Conservation (phyloP, 2,329 filamentous ascomycete genomes). For the Colletotrichum echinochloae region DNA sequence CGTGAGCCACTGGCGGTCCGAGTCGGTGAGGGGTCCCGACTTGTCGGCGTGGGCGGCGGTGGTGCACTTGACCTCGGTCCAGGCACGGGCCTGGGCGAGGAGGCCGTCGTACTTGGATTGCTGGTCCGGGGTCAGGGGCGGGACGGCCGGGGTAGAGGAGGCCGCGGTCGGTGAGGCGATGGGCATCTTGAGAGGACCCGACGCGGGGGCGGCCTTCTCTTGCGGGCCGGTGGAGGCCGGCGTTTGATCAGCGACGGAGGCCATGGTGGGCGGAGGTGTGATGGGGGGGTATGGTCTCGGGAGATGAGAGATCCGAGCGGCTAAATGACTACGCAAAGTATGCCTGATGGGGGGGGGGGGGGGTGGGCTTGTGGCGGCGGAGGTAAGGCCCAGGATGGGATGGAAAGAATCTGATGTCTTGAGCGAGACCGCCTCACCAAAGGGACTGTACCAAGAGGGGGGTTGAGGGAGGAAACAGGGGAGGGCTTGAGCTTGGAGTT, state of each 20-base stretch:
- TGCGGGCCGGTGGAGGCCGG: constrained; percentile 17
- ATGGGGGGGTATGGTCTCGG: constrained; percentile 9
- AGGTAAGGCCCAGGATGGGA: constrained; percentile 3
- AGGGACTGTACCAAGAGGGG: background rate
- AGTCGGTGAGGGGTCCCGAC: constrained; percentile 76
- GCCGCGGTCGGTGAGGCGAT: constrained; percentile 68
- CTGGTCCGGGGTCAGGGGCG: constrained; percentile 80
- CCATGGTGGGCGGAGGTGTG: constrained; percentile 18
- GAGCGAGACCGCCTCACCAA: background rate
- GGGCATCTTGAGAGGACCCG: constrained; percentile 61
- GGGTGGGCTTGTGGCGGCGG: background rate
- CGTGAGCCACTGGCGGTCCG: constrained; percentile 90
- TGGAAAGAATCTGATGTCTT: constrained; percentile 15
- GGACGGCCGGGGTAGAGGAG: constrained; percentile 66
- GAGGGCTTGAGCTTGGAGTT: constrained; percentile 10
- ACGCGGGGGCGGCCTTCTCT: constrained; percentile 20
- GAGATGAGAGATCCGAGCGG: background rate
- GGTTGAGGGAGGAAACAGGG: background rate
- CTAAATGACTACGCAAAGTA: background rate
- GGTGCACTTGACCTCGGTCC: constrained; percentile 72
- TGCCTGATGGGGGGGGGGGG: background rate
- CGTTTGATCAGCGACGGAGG: constrained; percentile 36
- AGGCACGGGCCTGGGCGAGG: constrained; percentile 75
- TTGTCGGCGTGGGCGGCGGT: constrained; percentile 68
- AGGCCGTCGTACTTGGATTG: constrained; percentile 84